These are phyloP conservation scores for Lecanosticta acicola DNA, from an alignment of 2,329 filamentous ascomycete genomes.

Conservation along the genomic window DNA sequence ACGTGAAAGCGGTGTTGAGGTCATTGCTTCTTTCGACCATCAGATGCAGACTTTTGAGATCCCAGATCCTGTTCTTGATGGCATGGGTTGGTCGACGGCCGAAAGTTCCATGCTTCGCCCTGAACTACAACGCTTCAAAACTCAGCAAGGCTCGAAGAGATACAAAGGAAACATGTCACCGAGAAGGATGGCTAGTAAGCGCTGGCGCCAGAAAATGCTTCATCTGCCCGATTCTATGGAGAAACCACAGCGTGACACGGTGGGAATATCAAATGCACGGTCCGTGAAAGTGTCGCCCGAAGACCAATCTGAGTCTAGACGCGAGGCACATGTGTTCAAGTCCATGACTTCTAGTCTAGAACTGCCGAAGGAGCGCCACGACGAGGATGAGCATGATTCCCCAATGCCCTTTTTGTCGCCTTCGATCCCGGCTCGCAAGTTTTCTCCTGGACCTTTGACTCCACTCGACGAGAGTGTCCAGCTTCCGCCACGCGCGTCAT, in stretches of 20 bases:
- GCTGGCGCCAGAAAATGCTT: not conserved
- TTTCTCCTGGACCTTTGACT: constrained; percentile 33
- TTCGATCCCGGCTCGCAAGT: constrained; percentile 24
- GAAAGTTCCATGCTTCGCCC: not conserved
- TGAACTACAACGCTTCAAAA: not conserved
- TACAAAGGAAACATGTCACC: not conserved
- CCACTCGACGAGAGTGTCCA: constrained; percentile 51
- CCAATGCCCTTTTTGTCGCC: constrained; percentile 32
- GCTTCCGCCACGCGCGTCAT: constrained; percentile 54
- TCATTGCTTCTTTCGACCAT: constrained; percentile 10
- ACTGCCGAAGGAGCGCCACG: constrained; percentile 16
- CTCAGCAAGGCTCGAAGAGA: not conserved
- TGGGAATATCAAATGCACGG: too few species aligned
- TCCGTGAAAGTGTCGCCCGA: too few species aligned
- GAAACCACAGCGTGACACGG: too few species aligned
- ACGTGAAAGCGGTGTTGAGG: constrained; percentile 8
- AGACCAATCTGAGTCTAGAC: not conserved
- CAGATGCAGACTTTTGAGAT: constrained; percentile 16
- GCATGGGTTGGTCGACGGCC: constrained; percentile 16
- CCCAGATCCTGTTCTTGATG: constrained; percentile 16
- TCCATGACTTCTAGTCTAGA: constrained; percentile 29
- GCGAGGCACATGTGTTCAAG: constrained; percentile 7
- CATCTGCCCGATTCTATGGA: not conserved
- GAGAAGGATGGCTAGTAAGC: not conserved
- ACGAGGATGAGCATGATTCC: constrained; percentile 17